A percentile compares a stretch with the other conserved stretches of the same genome.
These are phyloP conservation scores for Ceratobasidium sp. DNA, from an alignment of 1,284 basidiomycete species.

Conservation along the genomic window DNA sequence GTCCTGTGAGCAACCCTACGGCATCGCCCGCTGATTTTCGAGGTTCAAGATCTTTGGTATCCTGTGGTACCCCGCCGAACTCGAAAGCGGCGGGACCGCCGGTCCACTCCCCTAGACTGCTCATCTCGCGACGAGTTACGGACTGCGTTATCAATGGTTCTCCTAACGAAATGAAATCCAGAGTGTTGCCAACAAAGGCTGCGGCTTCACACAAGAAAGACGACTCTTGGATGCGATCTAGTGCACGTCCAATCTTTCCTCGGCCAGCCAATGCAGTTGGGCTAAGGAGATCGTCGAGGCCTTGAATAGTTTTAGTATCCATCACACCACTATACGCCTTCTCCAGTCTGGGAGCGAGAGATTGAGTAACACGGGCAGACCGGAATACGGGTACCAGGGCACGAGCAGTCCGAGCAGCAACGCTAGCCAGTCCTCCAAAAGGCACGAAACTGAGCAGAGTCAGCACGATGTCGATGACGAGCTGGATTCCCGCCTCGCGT, in stretches of 20 bases:
- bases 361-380: constrained; percentile 28
- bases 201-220: constrained; percentile 16
- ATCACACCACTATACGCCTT: constrained; percentile 18
- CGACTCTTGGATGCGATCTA: constrained; percentile 32
- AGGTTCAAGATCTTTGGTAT: neutral
- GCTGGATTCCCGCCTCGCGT: constrained; percentile 29
- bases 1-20: neutral
- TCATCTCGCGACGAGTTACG: neutral
- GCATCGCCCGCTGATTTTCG: neutral
- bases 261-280: constrained; percentile 32
- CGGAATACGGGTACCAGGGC: constrained; percentile 25
- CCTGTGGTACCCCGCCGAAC: neutral
- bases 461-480: constrained; percentile 28
- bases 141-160: neutral
- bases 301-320: constrained; percentile 17
- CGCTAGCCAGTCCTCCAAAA: constrained; percentile 28
- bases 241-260: constrained; percentile 22
- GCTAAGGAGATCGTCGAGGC: constrained; percentile 30
- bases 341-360: constrained; percentile 18
- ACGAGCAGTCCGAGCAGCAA: constrained; percentile 26
- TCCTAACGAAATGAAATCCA: constrained; percentile 8
- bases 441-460: constrained; percentile 36
- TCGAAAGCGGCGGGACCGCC: neutral
- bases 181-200: neutral
- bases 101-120: neutral